Base-by-base conservation (phyloP, 305 asterid species). In the Plantago coronopus region DNA sequence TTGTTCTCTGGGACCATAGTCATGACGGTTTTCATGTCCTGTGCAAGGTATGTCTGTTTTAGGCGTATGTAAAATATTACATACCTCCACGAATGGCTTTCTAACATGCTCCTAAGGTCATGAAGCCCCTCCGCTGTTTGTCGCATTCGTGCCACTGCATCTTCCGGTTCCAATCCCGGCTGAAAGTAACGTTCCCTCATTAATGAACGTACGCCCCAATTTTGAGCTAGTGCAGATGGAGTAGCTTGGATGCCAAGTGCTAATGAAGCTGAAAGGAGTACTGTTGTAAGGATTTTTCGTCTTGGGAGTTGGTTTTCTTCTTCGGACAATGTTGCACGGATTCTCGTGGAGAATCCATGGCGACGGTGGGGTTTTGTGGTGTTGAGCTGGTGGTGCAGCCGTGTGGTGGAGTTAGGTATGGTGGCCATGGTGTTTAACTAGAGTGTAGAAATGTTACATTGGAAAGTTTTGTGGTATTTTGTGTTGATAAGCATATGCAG, bases 91-190 rank as follows among this genome's bases (percentile, higher is more conserved):
- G 89, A 80, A 74, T 75, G 75, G 14, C 76, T 63, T 5, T 83
- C 89, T 75, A 83, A 64, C 89, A 83, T 83, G 55, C 71, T 78
- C 68, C 82, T 65, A 38, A 83, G 69, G 56, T 74, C 75, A 56
- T 80, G 86, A 14, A 83, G 76, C 31, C 89, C 89, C 57, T 83
- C 74, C 2, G 82, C 80, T 13, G 88, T 77, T 57, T 77, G 83
- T n/a, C 72, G 73, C 61, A 82, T 74, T 50, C 88, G 60, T 7
- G 83, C 76, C 11, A 65, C 85, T 9, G 88, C 63, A 61, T 82
- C 88, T 43, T 82, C 88, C 7, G 88, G 76, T 0, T 83, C 77
- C 54, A 82, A 50, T 3, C 64, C 78, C 8, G 85, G 85, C 22
- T 71, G 67, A 4, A 79, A 79, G 68, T 68, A 79, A 25, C 67